Conservation (phyloP, 2,329 filamentous ascomycete species). For the Diatrype stigma region DNA sequence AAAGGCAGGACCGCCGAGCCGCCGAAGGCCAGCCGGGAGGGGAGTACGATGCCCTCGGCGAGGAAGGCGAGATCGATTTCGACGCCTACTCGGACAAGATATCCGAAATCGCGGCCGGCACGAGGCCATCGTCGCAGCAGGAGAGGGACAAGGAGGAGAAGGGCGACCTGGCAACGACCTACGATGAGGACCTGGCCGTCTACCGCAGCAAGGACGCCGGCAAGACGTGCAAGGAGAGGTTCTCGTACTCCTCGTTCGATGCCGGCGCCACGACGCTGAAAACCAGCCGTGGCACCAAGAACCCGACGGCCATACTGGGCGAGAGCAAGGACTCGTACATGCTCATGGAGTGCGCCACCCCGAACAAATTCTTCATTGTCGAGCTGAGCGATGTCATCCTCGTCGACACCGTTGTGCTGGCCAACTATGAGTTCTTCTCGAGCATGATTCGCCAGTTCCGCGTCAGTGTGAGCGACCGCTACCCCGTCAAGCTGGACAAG, state of each 20-base stretch:
- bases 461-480: slow-evolving; percentile 89
- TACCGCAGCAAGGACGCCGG: slow-evolving; percentile 86
- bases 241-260: slow-evolving; percentile 97
- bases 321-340: slow-evolving; percentile 99
- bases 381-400: slow-evolving; percentile 84
- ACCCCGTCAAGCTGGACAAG: slow-evolving; percentile 85
- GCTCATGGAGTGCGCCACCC: slow-evolving; percentile 81
- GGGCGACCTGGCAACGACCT: slow-evolving; percentile 39
- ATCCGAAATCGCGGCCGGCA: slow-evolving; percentile 36
- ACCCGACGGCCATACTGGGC: slow-evolving; percentile 80
- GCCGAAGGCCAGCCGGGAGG: slow-evolving; percentile 52
- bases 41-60: slow-evolving; percentile 74
- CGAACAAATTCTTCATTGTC: slow-evolving; percentile 91
- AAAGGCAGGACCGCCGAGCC: slow-evolving; percentile 46
- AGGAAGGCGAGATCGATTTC: slow-evolving; percentile 79
- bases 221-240: slow-evolving; percentile 95
- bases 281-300: slow-evolving; percentile 80
- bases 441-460: slow-evolving; percentile 91
- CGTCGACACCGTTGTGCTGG: slow-evolving; percentile 93
- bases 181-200: slow-evolving; percentile 46
- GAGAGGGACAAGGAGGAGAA: slow-evolving; percentile 25
- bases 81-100: slow-evolving; percentile 44
- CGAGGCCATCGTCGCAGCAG: slow-evolving; percentile 18
- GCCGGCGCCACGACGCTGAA: slow-evolving; percentile 92
- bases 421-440: slow-evolving; percentile 98